phyloP scores from a whole-genome alignment of 768 basidiomycete genomes.

The Amanita phalloides region DNA sequence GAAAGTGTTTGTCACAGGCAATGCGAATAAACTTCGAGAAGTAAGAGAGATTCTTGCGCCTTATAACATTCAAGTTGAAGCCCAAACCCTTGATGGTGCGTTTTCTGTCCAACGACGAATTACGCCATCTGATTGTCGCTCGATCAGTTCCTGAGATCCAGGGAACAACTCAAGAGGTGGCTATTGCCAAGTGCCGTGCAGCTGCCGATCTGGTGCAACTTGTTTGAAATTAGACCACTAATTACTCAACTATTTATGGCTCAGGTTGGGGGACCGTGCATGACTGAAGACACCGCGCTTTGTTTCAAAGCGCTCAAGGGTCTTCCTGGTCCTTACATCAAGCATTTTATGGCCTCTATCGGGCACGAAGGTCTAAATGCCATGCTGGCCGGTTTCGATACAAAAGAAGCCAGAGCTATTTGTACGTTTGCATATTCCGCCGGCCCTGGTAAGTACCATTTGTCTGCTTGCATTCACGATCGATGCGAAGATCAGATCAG shows the following conservation, averaged over 20 bases:
- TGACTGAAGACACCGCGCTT: slow-evolving; percentile 91
- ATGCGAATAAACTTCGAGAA: slow-evolving; percentile 86
- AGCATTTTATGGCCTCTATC: slow-evolving; percentile 56
- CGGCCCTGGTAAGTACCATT: slow-evolving; percentile 33
- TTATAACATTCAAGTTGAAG: slow-evolving; percentile 66
- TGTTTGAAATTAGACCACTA: not conserved
- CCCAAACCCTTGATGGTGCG: slow-evolving; percentile 73
- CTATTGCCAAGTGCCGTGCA: slow-evolving; percentile 72
- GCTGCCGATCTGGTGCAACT: slow-evolving; percentile 66
- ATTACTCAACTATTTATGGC: not conserved
- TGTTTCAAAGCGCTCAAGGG: slow-evolving; percentile 84
- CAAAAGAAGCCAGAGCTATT: slow-evolving; percentile 75
- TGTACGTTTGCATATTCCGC: slow-evolving; percentile 42
- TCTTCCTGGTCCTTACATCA: slow-evolving; percentile 96
- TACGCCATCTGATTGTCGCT: not conserved
- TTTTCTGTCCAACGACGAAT: slow-evolving; percentile 4
- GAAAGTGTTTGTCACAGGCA: slow-evolving; percentile 89
- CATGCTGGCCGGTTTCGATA: slow-evolving; percentile 67
- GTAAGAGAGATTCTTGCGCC: slow-evolving; percentile 71
- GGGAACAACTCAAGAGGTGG: slow-evolving; percentile 86
- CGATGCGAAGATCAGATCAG: not conserved
- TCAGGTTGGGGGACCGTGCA: slow-evolving; percentile 37
- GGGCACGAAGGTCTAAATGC: slow-evolving; percentile 69
- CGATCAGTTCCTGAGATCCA: slow-evolving; percentile 83
- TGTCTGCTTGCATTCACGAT: not conserved